Percentiles rank a stretch among this genome's conserved stretches.
Evolutionary conservation across 2,329 filamentous ascomycete species (phyloP).

Genomic region (Domatiomyces globalis): DNA sequence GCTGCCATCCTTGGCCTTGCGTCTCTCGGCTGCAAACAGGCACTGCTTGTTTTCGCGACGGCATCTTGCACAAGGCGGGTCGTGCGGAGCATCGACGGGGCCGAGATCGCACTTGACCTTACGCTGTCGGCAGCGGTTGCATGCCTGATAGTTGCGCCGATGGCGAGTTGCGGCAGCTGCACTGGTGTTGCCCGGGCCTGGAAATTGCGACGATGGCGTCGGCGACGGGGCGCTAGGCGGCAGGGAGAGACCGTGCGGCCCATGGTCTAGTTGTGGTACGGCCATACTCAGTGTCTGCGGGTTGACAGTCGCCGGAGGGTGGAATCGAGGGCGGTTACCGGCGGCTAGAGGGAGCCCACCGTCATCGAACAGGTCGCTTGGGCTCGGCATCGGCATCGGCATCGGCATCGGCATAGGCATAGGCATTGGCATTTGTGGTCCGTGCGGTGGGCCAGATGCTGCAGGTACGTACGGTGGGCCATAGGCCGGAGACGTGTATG

Average conservation of each 20-base stretch:
- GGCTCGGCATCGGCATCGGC: not conserved
- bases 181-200: not conserved
- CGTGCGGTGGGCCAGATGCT: not conserved
- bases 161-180: constrained; percentile 15
- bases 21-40: constrained; percentile 85
- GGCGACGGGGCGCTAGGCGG: not conserved
- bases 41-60: constrained; percentile 92
- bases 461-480: no score
- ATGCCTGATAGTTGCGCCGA: constrained; percentile 36
- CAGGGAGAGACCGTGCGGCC: not conserved
- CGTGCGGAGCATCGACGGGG: constrained; percentile 74
- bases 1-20: constrained; percentile 65
- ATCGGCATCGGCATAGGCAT: not conserved
- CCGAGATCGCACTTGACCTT: constrained; percentile 35
- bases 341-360: not conserved
- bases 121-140: constrained; percentile 35
- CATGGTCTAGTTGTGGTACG: not conserved
- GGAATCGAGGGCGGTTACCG: not conserved
- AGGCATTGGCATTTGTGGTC: not conserved
- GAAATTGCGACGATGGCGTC: not conserved
- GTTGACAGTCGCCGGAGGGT: not conserved
- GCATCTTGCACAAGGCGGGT: constrained; percentile 86
- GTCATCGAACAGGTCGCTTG: not conserved
- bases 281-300: not conserved
- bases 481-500: not conserved